A percentile compares a stretch with the other conserved stretches of the same genome.
Conservation (phyloP, 106 monocot genomes). For the Phalaenopsis aphrodite region DNA sequence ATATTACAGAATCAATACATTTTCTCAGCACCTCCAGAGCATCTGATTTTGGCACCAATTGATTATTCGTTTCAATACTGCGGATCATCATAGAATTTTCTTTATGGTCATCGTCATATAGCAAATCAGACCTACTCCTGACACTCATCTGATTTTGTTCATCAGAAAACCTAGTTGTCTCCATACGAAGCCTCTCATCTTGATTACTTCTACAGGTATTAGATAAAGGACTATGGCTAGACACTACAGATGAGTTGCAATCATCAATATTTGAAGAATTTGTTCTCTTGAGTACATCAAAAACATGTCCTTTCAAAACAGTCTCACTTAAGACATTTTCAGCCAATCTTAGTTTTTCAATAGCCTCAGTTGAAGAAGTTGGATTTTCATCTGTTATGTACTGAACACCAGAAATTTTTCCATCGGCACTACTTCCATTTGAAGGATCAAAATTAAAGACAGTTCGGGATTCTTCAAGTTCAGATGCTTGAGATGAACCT, state of each 20-base stretch:
- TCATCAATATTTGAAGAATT: not conserved
- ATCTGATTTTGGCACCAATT: conserved; percentile 10
- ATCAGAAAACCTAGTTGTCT: not conserved
- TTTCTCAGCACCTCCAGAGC: conserved; percentile 10
- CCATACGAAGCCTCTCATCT: conserved; percentile 8
- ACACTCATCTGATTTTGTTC: not conserved
- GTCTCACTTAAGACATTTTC: too few species aligned
- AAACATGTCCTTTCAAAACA: too few species aligned
- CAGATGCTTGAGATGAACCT: conserved; percentile 3
- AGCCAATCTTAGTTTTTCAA: too few species aligned
- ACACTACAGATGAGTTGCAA: not conserved
- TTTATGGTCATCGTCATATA: conserved; percentile 10
- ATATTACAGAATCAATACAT: conserved; percentile 16
- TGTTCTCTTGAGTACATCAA: not conserved
- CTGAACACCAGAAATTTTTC: conserved; percentile 10
- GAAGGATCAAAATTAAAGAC: conserved; percentile 7
- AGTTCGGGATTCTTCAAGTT: conserved; percentile 11
- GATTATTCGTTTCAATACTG: conserved; percentile 4
- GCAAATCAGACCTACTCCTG: not conserved
- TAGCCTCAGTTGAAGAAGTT: not conserved
- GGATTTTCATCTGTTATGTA: conserved; percentile 5
- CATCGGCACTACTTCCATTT: conserved; percentile 7
- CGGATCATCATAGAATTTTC: not conserved
- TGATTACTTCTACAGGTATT: conserved; percentile 3
- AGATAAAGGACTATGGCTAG: conserved; percentile 4